Evolutionary conservation across 192 early-diverging fungal species (phyloP).

Genomic region (Polychytrium aggregatum): DNA sequence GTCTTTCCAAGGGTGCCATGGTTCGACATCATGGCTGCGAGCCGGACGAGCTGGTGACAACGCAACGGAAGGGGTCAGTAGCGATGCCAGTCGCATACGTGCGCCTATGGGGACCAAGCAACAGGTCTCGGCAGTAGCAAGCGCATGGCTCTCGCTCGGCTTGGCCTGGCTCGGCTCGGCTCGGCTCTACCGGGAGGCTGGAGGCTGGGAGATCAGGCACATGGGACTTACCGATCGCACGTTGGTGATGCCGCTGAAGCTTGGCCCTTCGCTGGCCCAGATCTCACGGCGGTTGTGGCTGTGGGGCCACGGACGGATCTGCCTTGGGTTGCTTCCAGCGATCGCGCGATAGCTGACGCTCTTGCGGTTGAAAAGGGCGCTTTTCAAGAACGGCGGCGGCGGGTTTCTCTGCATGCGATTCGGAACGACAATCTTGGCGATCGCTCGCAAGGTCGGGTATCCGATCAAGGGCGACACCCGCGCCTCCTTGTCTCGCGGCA

Average conservation of each 20-base stretch:
- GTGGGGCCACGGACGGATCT: constrained; percentile 23
- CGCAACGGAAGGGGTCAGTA: not conserved
- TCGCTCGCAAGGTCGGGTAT: constrained; percentile 25
- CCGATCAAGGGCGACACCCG: constrained; percentile 35
- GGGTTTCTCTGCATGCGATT: constrained; percentile 14
- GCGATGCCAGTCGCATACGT: not conserved
- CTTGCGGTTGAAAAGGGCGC: constrained; percentile 18
- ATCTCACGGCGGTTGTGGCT: constrained; percentile 21
- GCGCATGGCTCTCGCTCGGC: too few relatives aligned
- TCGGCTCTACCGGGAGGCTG: too few relatives aligned
- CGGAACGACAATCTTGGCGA: constrained; percentile 40
- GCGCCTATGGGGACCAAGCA: too few relatives aligned
- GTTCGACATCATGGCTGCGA: constrained; percentile 54
- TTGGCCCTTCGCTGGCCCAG: constrained; percentile 29
- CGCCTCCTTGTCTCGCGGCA: constrained; percentile 13
- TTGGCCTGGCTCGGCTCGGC: too few relatives aligned
- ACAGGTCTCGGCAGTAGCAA: too few relatives aligned
- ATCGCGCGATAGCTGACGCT: constrained; percentile 15
- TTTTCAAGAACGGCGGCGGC: constrained; percentile 4
- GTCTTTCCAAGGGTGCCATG: constrained; percentile 22
- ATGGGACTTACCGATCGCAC: constrained; percentile 27
- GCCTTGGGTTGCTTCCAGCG: constrained; percentile 13
- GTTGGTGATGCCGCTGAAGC: constrained; percentile 45
- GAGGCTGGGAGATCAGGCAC: too few relatives aligned
- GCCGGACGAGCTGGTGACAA: constrained; percentile 27